Percentiles rank a stretch among this genome's conserved stretches.
These are phyloP conservation scores for Vaccinium darrowii DNA, from an alignment of 148 eudicot genomes.

Conservation along the genomic window DNA sequence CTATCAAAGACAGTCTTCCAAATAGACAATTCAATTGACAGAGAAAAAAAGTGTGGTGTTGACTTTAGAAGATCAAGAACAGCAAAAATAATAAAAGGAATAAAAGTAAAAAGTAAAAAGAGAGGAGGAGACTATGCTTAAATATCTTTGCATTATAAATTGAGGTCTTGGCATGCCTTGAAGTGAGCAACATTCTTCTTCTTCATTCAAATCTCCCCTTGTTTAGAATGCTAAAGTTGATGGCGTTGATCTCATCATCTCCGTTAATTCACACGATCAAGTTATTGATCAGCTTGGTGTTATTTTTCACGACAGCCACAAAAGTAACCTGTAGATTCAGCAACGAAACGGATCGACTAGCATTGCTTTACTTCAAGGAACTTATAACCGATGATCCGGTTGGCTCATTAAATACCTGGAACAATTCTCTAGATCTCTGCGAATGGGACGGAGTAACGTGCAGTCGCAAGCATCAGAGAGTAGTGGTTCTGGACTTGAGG, in stretches of 20 bases:
- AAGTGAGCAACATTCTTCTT: not conserved
- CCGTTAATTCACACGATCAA: too few species aligned
- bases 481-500: not conserved
- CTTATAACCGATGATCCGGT: not conserved
- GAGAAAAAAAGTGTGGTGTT: too few species aligned
- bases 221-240: too few species aligned
- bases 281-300: too few species aligned
- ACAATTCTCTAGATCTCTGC: not conserved
- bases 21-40: not conserved
- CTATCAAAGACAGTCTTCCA: not conserved
- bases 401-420: not conserved
- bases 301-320: not conserved
- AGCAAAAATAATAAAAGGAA: too few species aligned
- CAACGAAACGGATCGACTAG: not conserved
- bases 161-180: not conserved
- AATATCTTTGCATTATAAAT: not conserved
- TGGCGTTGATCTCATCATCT: too few species aligned
- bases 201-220: not conserved
- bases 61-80: too few species aligned
- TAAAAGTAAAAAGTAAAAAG: too few species aligned
- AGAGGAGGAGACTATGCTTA: too few species aligned
- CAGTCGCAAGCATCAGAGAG: constrained; percentile 4
- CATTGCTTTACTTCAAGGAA: not conserved
- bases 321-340: not conserved
- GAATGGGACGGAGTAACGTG: constrained; percentile 12